Evolutionary conservation across 2,329 filamentous ascomycete genomes (phyloP).

Genomic region (Trichoderma oligosporum): DNA sequence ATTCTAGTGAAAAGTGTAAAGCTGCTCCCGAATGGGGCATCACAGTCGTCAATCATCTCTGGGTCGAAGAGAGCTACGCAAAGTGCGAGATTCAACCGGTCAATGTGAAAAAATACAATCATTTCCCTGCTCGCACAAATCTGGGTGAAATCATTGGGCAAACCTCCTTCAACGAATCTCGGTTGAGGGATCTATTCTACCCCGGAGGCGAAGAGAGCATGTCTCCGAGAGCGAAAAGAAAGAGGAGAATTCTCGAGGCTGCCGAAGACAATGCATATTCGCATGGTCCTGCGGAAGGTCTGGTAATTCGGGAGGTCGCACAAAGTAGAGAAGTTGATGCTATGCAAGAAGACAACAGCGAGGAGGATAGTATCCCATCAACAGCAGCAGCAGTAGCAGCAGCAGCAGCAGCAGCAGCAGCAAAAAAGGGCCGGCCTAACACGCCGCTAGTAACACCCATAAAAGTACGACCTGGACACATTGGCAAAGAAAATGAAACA

Average conservation of each 20-base stretch:
- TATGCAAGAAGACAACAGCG: slow-evolving; percentile 42
- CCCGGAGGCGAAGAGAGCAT: slow-evolving; percentile 54
- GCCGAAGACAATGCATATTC: slow-evolving; percentile 50
- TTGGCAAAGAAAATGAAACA: slow-evolving; percentile 75
- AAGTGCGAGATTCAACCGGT: slow-evolving; percentile 74
- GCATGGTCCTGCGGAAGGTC: slow-evolving; percentile 45
- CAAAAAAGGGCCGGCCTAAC: slow-evolving; percentile 7
- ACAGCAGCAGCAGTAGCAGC: not conserved
- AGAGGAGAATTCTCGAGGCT: slow-evolving; percentile 48
- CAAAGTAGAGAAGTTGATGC: slow-evolving; percentile 41
- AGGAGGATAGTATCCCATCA: slow-evolving; percentile 27
- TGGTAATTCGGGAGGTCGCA: slow-evolving; percentile 41
- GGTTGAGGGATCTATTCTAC: slow-evolving; percentile 64
- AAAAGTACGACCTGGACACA: slow-evolving; percentile 43
- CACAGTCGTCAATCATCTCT: slow-evolving; percentile 86
- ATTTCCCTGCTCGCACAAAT: slow-evolving; percentile 87
- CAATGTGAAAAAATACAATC: slow-evolving; percentile 71
- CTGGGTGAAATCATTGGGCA: slow-evolving; percentile 89
- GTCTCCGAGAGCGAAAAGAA: slow-evolving; percentile 43
- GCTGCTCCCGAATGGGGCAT: slow-evolving; percentile 92
- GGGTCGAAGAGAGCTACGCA: slow-evolving; percentile 96
- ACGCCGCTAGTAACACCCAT: slow-evolving; percentile 38
- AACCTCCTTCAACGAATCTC: slow-evolving; percentile 67
- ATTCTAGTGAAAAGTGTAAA: slow-evolving; percentile 85
- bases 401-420: not conserved